These are phyloP conservation scores for Sherardia arvensis DNA, from an alignment of 257 asterid species.

Conservation along the genomic window DNA sequence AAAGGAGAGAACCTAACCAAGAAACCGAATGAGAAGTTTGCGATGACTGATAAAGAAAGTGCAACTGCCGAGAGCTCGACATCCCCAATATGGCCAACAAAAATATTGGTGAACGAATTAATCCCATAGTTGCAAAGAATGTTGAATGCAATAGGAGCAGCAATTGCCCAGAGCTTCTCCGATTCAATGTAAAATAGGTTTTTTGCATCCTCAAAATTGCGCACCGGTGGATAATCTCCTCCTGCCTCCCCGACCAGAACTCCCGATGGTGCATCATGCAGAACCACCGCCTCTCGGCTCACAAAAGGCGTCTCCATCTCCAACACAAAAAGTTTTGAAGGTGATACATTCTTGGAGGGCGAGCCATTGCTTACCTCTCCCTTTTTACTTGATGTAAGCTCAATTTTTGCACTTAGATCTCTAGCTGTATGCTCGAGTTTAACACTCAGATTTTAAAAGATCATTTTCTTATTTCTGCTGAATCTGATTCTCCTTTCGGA, in stretches of 20 bases:
- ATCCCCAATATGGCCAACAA: constrained; percentile 87
- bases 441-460: not conserved
- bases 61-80: constrained; percentile 89
- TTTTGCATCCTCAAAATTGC: constrained; percentile 30
- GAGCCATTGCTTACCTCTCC: constrained; percentile 55
- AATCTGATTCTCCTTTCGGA: not conserved
- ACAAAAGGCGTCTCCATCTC: constrained; percentile 38
- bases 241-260: constrained; percentile 38
- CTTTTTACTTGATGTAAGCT: constrained; percentile 27
- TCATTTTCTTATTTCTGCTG: not conserved
- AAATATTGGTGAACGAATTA: constrained; percentile 76
- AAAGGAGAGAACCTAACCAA: constrained; percentile 46
- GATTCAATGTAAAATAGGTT: constrained; percentile 46
- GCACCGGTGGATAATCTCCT: constrained; percentile 54
- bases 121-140: constrained; percentile 85
- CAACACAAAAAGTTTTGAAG: constrained; percentile 21
- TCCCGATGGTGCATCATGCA: constrained; percentile 77
- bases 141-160: constrained; percentile 87
- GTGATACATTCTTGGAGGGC: constrained; percentile 36
- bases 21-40: constrained; percentile 85
- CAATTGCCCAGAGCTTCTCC: constrained; percentile 65
- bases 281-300: constrained; percentile 12
- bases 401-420: constrained; percentile 41
- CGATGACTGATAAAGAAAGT: constrained; percentile 78
- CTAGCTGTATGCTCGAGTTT: no score